A percentile compares a stretch with the other conserved stretches of the same genome.
Evolutionary conservation across 768 basidiomycete genomes (phyloP).

Genomic region (Lepiota venenata): DNA sequence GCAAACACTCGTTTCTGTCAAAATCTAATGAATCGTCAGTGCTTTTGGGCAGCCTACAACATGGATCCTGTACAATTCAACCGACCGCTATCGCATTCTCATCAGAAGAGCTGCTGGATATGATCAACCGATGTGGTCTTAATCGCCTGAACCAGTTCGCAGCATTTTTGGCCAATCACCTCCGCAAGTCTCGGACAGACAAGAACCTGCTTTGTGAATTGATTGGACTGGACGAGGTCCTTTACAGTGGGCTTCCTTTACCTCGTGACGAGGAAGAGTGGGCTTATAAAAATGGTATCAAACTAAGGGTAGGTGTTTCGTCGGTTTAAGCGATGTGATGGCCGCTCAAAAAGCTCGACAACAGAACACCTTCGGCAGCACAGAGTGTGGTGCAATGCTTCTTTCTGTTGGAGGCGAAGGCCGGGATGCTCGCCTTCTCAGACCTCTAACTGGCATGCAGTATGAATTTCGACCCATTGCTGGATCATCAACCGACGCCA

Average conservation of each 20-base stretch:
- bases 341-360: not conserved
- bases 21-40: conserved; percentile 37
- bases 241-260: conserved; percentile 65
- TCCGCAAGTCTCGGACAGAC: conserved; percentile 56
- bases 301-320: conserved; percentile 46
- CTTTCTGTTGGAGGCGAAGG: conserved; percentile 51
- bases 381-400: conserved; percentile 74
- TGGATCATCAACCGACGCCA: conserved; percentile 31
- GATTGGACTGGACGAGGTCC: conserved; percentile 53
- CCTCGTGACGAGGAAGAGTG: conserved; percentile 67
- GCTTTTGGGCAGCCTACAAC: conserved; percentile 68
- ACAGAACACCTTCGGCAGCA: conserved; percentile 78
- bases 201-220: conserved; percentile 59
- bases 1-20: conserved; percentile 14
- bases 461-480: conserved; percentile 67
- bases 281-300: conserved; percentile 61
- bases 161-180: conserved; percentile 62
- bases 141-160: conserved; percentile 78
- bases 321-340: not conserved
- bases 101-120: conserved; percentile 65
- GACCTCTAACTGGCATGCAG: conserved; percentile 51
- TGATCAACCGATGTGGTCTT: conserved; percentile 63
- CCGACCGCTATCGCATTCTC: conserved; percentile 64
- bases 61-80: conserved; percentile 71
- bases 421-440: conserved; percentile 47